Evolutionary conservation across 331 rosid genomes (phyloP), one percentile per base, ranked within the genome.

Genomic region (Spiraea crenata): DNA sequence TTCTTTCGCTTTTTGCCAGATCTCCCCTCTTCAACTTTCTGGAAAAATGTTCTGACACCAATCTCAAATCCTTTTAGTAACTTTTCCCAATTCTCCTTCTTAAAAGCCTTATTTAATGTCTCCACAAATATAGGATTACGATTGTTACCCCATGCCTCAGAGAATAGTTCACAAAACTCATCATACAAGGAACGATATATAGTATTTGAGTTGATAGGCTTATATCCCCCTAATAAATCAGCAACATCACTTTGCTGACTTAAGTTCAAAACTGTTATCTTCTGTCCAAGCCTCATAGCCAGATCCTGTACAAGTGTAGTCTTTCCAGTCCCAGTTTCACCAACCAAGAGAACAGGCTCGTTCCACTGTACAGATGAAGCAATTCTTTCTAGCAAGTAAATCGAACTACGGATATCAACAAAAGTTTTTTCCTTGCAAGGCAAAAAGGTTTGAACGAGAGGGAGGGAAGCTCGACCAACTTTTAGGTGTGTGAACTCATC

Each of bases 321-420:
- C 85, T 93, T 93, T 72, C 99, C 99, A 0, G 97, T 93, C 81
- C 99, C 99, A 76, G 99, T 93, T 86, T 93, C 99, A 76, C 99
- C 99, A 77, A 93, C 95, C 84, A 93, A 79, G 59, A 93, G 97
- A 54, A 91, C 96, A 65, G 99, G 86, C 82, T 93, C 99, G 63
- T 89, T 93, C 78, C 79, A 85, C 83, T 85, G 86, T 63, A 89
- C 95, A 76, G 96, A 91, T 62, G 86, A 82, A 25, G 99, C 97
- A 73, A 93, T 80, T 47, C 88, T 86, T 85, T 91, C 97, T 17
- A 93, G 88, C 34, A 81, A 76, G 81, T 85, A 86, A 69, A 93
- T 73, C 74, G 96, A 91, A 85, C 83, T 87, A 49, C 86, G 86
- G 35, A 93, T 84, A 79, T 85, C 96, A 49, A 89, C 96, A 80